Base-by-base conservation (phyloP, 2,329 filamentous ascomycete genomes). In the Plenodomus lindquistii region DNA sequence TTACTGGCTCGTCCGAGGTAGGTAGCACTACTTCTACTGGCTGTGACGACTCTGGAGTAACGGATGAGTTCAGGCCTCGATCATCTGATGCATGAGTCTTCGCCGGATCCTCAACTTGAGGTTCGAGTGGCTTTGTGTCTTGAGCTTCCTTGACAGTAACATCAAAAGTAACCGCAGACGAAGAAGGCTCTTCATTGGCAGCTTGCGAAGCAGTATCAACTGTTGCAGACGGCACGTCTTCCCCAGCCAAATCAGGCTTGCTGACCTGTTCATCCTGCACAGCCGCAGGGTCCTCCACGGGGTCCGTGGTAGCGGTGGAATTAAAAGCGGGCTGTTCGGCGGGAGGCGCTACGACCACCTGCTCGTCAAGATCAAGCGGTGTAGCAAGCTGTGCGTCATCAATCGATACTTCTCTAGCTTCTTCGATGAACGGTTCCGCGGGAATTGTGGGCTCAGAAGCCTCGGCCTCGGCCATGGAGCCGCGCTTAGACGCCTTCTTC, bases 401-500 rank as follows among this genome's bases (percentile, higher is more conserved):
- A 8, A 44, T 7, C 13, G 46, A 24, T 3, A 44, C 37, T 13
- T 40, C 34, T 21, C 43, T 34, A 21, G 39, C 29, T 24, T 57
- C 52, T 29, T 46, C 37, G 6, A 22, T 36, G n/a, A 39, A 46
- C 38, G 42, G 45, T 29, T 48, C 54, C 7, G 40, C 16, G 7
- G 46, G 46, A 2, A 49, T 51, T 9, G 24, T 9, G 8, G 35
- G 10, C 8, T 37, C 35, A 37, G 35, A 42, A 15, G 42, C 38
- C 15, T 45, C 46, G 22, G 44, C 44, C 19, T 47, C 48, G 2
- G 41, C 42, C 2, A 46, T 15, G 19, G 51, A 53, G 18, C 21
- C 51, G n/a, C 48, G 50, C 29, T 60, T 58, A 8, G 29, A 42
- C 13, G 22, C 36, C 21, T 47, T 47, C 37, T 50, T 50, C 4